phyloP scores from a whole-genome alignment of 371 early-diverging fungal species.

The Apophysomyces ossiformis region DNA sequence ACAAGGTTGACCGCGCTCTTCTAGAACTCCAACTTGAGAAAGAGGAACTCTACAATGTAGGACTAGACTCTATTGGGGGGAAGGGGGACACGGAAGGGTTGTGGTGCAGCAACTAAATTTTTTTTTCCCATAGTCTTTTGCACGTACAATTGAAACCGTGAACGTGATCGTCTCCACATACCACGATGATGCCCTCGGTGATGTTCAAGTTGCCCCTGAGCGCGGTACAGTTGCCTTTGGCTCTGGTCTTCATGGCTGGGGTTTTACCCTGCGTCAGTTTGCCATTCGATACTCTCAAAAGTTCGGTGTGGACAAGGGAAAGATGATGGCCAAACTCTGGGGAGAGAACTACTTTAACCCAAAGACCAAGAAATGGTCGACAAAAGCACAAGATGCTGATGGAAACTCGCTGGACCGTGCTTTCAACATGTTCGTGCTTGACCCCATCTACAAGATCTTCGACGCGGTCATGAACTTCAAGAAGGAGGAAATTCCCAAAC shows the following conservation, averaged over 20 bases:
- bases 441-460: conserved; percentile 98
- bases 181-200: conserved; percentile 84
- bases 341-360: conserved; percentile 98
- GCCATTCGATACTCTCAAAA: conserved; percentile 95
- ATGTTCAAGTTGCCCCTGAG: conserved; percentile 91
- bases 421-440: conserved; percentile 97
- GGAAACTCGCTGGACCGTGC: conserved; percentile 91
- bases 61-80: conserved; percentile 17
- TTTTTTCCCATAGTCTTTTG: conserved; percentile 67
- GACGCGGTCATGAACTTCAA: conserved; percentile 95
- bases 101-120: conserved; percentile 9
- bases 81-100: not conserved
- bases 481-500: conserved; percentile 79
- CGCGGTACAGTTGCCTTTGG: conserved; percentile 98
- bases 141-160: conserved; percentile 91
- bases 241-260: conserved; percentile 99
- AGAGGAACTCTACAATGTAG: conserved; percentile 86
- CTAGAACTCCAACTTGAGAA: conserved; percentile 94
- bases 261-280: conserved; percentile 98
- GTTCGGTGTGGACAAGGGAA: conserved; percentile 92
- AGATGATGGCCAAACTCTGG: conserved; percentile 95
- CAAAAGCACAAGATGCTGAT: conserved; percentile 69
- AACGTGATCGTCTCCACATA: conserved; percentile 97
- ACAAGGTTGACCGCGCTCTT: conserved; percentile 99
- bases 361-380: conserved; percentile 94